Evolutionary conservation across 2,329 filamentous ascomycete genomes (phyloP), one percentile per base, ranked within the genome.

Genomic region (Pseudogymnoascus sp.): DNA sequence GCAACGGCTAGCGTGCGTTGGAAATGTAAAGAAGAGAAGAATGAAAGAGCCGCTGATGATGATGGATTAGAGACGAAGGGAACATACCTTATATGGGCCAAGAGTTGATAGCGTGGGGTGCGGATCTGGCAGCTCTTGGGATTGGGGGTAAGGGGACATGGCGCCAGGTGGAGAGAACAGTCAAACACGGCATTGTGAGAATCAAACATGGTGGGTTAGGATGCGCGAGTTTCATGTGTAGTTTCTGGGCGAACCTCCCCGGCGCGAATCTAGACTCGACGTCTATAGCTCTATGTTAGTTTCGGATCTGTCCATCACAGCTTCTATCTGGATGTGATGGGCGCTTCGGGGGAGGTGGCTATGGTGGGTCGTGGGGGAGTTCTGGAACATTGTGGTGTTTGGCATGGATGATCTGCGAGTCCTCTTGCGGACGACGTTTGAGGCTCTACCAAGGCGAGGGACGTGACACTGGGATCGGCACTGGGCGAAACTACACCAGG

Each of bases 401-500:
- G 28, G 48, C 48, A 57, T 57, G 25, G 48, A 57, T 57, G 48
- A 54, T 54, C 48, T 31, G 14, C 48, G 25, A 54, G 48, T 31
- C 48, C 28, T 54, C 48, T 54, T 8, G 48, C 48, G 10, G 48
- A 57, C 25, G 48, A 16, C 48, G 48, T 57, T 57, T 57, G 48
- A 57, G 48, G 48, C 48, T 57, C 48, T 57, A 34, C 48, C 48
- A 57, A 57, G 48, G 48, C 48, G 48, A 57, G 48, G 48, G n/a
- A 34, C 48, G n/a, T 57, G 48, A 57, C 48, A 57, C 48, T 57
- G 8, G 28, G 48, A 57, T 57, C 48, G 25, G 28, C 48, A 16
- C 48, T 57, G 48, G 48, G 48, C 48, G 48, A 57, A 57, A 57
- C 48, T 4, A 19, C 10, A 19, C 2, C 21, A 5, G 10, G 10